A percentile compares a stretch with the other conserved stretches of the same genome.
These are phyloP conservation scores for Zymoseptoria pseudotritici DNA, from an alignment of 2,329 filamentous ascomycete species.

Conservation along the genomic window DNA sequence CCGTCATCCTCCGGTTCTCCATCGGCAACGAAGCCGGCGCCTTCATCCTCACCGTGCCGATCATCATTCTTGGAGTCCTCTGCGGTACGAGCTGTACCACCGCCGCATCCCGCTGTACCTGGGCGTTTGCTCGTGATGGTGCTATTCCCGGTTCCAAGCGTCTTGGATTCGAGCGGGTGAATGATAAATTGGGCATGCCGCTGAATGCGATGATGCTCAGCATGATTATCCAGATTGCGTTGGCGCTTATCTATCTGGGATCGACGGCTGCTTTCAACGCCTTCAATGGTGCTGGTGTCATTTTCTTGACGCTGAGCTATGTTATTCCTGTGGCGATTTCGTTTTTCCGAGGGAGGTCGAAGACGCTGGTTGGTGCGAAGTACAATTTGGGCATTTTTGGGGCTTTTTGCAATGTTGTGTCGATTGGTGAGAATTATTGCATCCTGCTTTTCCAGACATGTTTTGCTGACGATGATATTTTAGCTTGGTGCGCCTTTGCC, in stretches of 20 bases:
- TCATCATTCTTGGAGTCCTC: constrained; percentile 58
- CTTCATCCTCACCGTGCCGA: constrained; percentile 55
- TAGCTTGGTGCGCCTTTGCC: constrained; percentile 60
- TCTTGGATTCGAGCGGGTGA: constrained; percentile 51
- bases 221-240: constrained; percentile 56
- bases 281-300: constrained; percentile 49
- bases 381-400: constrained; percentile 59
- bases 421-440: constrained; percentile 47
- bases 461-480: constrained; percentile 23
- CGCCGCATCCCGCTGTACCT: constrained; percentile 59
- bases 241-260: constrained; percentile 63
- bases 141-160: constrained; percentile 56
- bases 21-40: constrained; percentile 50
- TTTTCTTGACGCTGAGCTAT: constrained; percentile 62
- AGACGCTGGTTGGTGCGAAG: constrained; percentile 48
- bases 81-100: constrained; percentile 65
- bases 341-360: constrained; percentile 49
- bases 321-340: constrained; percentile 60
- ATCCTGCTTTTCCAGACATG: neutral
- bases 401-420: constrained; percentile 54
- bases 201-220: constrained; percentile 66
- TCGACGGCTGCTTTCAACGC: constrained; percentile 64
- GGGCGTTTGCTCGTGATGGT: constrained; percentile 60
- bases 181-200: constrained; percentile 56
- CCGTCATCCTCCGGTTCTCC: constrained; percentile 56